These are phyloP conservation scores for Thermomucor indicae-seudaticae DNA, from an alignment of 371 early-diverging fungal genomes.

Conservation along the genomic window DNA sequence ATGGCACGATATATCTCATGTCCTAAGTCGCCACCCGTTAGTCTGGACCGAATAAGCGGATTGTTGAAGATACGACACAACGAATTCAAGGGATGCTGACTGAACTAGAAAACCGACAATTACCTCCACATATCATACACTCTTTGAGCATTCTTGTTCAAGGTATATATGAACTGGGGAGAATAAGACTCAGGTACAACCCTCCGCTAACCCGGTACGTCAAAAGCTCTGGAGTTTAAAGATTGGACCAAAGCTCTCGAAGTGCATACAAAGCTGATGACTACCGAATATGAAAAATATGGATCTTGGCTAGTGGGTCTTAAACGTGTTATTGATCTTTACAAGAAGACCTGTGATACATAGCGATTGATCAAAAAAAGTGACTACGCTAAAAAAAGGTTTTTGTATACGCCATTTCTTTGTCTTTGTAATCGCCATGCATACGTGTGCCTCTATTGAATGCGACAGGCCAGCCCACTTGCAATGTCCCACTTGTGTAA, in stretches of 20 bases:
- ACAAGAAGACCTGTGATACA: conserved; percentile 7
- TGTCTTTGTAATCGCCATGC: too few species aligned
- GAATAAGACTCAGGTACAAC: neutral
- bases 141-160: conserved; percentile 7
- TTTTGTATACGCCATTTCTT: too few species aligned
- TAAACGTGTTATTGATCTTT: conserved; percentile 15
- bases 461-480: conserved; percentile 77
- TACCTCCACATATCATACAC: conserved; percentile 4
- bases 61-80: conserved; percentile 12
- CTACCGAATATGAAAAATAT: conserved; percentile 15
- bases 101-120: conserved; percentile 3
- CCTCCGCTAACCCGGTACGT: too few species aligned
- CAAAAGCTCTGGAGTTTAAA: conserved; percentile 11
- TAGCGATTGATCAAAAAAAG: too few species aligned
- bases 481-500: conserved; percentile 89
- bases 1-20: neutral
- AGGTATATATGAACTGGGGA: conserved; percentile 7
- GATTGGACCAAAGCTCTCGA: conserved; percentile 10
- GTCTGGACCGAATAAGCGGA: conserved; percentile 18
- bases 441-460: conserved; percentile 21
- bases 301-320: conserved; percentile 21
- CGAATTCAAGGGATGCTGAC: conserved; percentile 11
- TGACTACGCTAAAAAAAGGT: too few species aligned
- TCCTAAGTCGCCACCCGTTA: neutral
- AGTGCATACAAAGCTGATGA: conserved; percentile 16